Percentiles rank a stretch among this genome's conserved stretches.
Conservation (phyloP, 495 filamentous ascomycete genomes). For the Xylaria palmicola region DNA sequence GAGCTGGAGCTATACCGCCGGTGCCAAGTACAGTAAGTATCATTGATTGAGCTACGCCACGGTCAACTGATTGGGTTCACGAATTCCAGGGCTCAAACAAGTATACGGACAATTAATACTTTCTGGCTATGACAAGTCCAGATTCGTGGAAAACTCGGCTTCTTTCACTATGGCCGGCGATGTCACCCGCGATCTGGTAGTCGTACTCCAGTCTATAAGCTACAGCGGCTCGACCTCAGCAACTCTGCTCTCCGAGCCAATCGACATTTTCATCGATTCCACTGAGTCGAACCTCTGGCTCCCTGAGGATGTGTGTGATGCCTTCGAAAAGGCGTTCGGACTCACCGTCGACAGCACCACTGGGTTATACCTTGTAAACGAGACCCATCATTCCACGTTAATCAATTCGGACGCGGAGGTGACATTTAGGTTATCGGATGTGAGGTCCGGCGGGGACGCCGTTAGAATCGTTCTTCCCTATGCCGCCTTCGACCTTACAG, state of each 20-base stretch:
- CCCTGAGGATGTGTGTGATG: slow-evolving; percentile 50
- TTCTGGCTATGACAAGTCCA: slow-evolving; percentile 55
- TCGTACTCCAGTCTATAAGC: slow-evolving; percentile 48
- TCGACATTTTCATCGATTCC: slow-evolving; percentile 52
- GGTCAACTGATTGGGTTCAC: slow-evolving; percentile 7
- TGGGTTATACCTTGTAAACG: slow-evolving; percentile 52
- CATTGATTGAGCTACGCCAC: background rate
- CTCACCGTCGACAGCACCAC: slow-evolving; percentile 44
- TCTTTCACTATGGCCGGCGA: slow-evolving; percentile 51
- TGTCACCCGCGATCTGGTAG: slow-evolving; percentile 48
- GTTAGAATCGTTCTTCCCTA: slow-evolving; percentile 55
- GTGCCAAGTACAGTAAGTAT: slow-evolving; percentile 48
- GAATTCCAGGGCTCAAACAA: slow-evolving; percentile 39
- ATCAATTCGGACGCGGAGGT: slow-evolving; percentile 49
- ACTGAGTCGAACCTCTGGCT: slow-evolving; percentile 57
- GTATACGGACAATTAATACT: slow-evolving; percentile 56
- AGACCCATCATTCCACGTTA: slow-evolving; percentile 41
- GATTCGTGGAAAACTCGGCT: slow-evolving; percentile 48
- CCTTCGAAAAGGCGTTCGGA: slow-evolving; percentile 54
- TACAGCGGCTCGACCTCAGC: slow-evolving; percentile 31
- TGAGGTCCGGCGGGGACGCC: slow-evolving; percentile 38
- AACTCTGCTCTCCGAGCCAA: slow-evolving; percentile 34
- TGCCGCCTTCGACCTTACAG: slow-evolving; percentile 50
- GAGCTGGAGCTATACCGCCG: slow-evolving; percentile 58
- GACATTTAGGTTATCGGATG: slow-evolving; percentile 50